Conservation (phyloP, 495 filamentous ascomycete species). For the Aeminium ludgeri region DNA sequence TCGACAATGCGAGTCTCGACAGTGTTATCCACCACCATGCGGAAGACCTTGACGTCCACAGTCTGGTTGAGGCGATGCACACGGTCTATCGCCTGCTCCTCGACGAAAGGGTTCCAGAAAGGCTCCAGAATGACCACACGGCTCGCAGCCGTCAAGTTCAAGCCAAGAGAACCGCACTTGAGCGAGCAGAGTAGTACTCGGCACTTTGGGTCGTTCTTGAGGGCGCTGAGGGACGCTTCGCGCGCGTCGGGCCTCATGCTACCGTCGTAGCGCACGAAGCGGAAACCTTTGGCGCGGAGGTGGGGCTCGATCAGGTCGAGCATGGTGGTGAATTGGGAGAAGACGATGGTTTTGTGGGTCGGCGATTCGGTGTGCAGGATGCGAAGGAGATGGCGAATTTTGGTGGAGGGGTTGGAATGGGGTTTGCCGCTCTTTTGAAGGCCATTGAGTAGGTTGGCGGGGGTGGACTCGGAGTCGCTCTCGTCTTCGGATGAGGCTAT, state of each 20-base stretch:
- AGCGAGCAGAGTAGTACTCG: conserved; percentile 80
- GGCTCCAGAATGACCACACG: conserved; percentile 90
- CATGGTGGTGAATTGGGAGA: conserved; percentile 96
- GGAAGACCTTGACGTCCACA: conserved; percentile 83
- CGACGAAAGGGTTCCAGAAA: conserved; percentile 98
- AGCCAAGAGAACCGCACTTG: conserved; percentile 78
- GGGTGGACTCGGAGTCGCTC: conserved; percentile 8
- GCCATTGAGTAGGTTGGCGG: background rate
- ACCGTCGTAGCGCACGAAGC: conserved; percentile 82
- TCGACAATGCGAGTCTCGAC: conserved; percentile 88
- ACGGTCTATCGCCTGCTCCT: conserved; percentile 96
- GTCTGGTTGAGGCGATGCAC: conserved; percentile 95
- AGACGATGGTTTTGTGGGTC: conserved; percentile 88
- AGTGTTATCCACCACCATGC: conserved; percentile 63
- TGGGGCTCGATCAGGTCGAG: conserved; percentile 92
- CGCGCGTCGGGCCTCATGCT: conserved; percentile 87
- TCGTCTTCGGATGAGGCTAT: conserved; percentile 23
- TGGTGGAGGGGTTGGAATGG: conserved; percentile 56
- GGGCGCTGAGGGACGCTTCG: conserved; percentile 62
- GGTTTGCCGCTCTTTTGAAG: conserved; percentile 9
- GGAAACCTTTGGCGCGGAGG: conserved; percentile 50
- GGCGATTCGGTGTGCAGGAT: conserved; percentile 64
- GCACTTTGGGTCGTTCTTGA: conserved; percentile 53
- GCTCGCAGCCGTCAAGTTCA: conserved; percentile 87
- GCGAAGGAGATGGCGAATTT: conserved; percentile 67